phyloP scores from a whole-genome alignment of 2,329 filamentous ascomycete species.

The Eutypella sp. region DNA sequence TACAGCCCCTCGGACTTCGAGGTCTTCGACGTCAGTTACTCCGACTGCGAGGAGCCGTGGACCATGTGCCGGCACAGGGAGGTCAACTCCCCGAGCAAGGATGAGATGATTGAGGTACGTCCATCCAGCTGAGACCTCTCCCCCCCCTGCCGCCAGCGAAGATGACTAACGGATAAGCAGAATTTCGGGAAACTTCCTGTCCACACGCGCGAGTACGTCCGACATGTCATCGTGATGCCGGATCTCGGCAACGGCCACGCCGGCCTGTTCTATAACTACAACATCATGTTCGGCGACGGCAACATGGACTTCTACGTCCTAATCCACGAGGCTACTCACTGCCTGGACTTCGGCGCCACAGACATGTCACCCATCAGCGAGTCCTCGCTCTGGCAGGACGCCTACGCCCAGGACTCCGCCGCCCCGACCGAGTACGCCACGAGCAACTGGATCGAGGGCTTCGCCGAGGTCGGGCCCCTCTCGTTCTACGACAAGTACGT shows the following conservation, averaged over 20 bases:
- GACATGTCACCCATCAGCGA: slow-evolving; percentile 12
- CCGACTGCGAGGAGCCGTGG: slow-evolving; percentile 25
- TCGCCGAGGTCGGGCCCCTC: slow-evolving; percentile 20
- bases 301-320: slow-evolving; percentile 3
- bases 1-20: slow-evolving; percentile 17
- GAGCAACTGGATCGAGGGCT: slow-evolving; percentile 19
- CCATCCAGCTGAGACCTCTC: slow-evolving; percentile 17
- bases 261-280: slow-evolving; percentile 12
- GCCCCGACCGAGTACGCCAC: slow-evolving; percentile 14
- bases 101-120: slow-evolving; percentile 18
- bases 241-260: slow-evolving; percentile 8
- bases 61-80: slow-evolving; percentile 26
- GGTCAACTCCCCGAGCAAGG: slow-evolving; percentile 12
- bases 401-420: slow-evolving; percentile 14
- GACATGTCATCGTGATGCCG: slow-evolving; percentile 18
- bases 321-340: slow-evolving; percentile 19
- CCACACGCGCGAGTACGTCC: slow-evolving; percentile 22
- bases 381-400: slow-evolving; percentile 14
- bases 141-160: slow-evolving; percentile 15
- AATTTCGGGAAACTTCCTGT: slow-evolving; percentile 26
- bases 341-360: slow-evolving; percentile 11
- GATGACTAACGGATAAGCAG: slow-evolving; percentile 14
- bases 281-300: slow-evolving; percentile 11
- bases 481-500: slow-evolving; percentile 22
- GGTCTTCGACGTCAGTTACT: slow-evolving; percentile 21